Evolutionary conservation across 495 filamentous ascomycete genomes (phyloP), one percentile per base, ranked within the genome.

Genomic region (Neurospora tetraspora): DNA sequence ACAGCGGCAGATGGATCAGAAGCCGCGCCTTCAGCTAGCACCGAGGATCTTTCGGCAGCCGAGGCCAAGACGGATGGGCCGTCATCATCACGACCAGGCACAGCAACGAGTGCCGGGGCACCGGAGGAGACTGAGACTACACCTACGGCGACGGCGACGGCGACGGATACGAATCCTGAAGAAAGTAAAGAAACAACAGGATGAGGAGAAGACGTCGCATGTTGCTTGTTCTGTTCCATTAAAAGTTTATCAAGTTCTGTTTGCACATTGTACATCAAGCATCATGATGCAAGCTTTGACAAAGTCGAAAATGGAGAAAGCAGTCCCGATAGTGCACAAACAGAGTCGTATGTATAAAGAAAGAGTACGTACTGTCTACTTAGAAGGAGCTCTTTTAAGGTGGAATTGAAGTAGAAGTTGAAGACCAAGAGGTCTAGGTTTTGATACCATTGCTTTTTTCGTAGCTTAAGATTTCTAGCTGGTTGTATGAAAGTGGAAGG

Each of bases 61-160:
- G 53, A 73, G 12, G 71, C 74, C 5, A 69, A 65, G 27, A 53
- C 31, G 38, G 73, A 47, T 18, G 45, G 12, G 42, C 53, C 53
- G 3, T 61, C 53, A 31, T 61, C 53, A 31, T 31, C 53, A 31
- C 53, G 53, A 61, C 23, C 53, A 61, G 53, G 53, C 53, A 61
- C 53, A 31, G 53, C 53, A 31, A 61, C 53, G 53, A 31, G 53
- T 61, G 53, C 23, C 12, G 61, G 11, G 12, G 34, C 5, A 5
- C 23, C 11, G 47, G 72, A 34, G 20, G 72, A 39, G 27, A 71
- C 74, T 23, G 71, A 73, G 68, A 69, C 75, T 47, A 73, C 75
- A 65, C 75, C 75, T 6, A 73, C 73, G 27, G 73, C 71, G 10
- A 73, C 45, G 20, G 73, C 71, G 59, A 71, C 69, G 59, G 75